Evolutionary conservation across 495 filamentous ascomycete genomes (phyloP), one percentile per base, ranked within the genome.

Genomic region (Penicillium chermesinum): DNA sequence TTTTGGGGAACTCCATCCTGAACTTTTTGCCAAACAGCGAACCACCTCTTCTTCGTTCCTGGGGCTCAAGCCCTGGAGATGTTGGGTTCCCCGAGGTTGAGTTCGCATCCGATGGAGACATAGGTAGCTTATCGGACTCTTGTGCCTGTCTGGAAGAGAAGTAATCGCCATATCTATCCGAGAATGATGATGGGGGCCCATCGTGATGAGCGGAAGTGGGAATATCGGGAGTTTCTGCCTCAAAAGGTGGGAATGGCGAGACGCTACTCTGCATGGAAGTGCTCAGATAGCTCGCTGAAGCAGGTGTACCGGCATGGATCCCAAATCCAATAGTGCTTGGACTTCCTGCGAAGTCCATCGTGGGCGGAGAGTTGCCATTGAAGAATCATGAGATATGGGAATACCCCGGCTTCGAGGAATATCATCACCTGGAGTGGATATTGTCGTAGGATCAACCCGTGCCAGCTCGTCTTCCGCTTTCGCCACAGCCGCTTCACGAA

Each of bases 21-120:
- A 96, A 91, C 58, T 91, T 93, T 71, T 91, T 93, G 3, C 84
- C 81, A 58, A 95, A 94, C 9, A 88, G 66, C 1, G 80, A 84
- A 17, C 75, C 75, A 1, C 79, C 74, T 33, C 84, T 82, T 59
- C 91, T 94, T 66, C 82, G 63, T 34, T 74, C 84, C 48, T 85
- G 82, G 55, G 84, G 87, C 20, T 88, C 86, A 21, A 77, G 82
- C 32, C 89, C 85, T 0, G 85, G 81, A 22, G 80, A 80, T 45
- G 77, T 77, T 1, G 80, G 73, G 4, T 70, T 59, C 21, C 78
- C 72, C 0, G 71, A 35, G 30, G 43, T 72, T 19, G 73, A 69
- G 14, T 67, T 62, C 7, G 68, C 62, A 17, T 83, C 81, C 7
- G 69, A 69, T 3, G 75, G 71, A 20, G 80, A 73, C 30, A 66